Percentiles rank a stretch among this genome's conserved stretches.
Evolutionary conservation across 2,329 filamentous ascomycete genomes (phyloP).

Genomic region (Alternaria alternata): DNA sequence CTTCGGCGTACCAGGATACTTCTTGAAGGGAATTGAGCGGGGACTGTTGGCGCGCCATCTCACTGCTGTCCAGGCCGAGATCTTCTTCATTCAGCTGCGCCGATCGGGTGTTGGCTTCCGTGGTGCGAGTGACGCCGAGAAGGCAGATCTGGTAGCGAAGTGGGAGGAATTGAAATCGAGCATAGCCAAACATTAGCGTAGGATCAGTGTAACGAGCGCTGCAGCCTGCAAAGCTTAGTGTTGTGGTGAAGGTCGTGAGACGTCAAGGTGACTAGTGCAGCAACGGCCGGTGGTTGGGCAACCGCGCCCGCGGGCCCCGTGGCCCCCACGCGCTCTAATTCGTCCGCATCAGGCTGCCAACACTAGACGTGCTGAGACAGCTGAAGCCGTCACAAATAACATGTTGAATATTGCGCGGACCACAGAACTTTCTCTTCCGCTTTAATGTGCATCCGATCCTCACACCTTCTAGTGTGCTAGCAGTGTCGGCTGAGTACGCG

Average conservation of each 20-base stretch:
- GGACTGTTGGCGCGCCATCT: conserved; percentile 14
- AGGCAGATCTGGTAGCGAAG: background rate
- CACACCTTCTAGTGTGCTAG: too few species aligned
- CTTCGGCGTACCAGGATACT: conserved; percentile 22
- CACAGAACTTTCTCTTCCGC: too few species aligned
- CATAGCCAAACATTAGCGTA: background rate
- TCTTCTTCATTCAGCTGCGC: conserved; percentile 20
- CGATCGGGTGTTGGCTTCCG: conserved; percentile 9
- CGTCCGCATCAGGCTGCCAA: background rate
- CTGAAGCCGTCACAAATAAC: too few species aligned
- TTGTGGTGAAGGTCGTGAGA: too few species aligned
- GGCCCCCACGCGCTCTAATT: background rate
- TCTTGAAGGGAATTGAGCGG: conserved; percentile 20
- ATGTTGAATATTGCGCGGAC: too few species aligned
- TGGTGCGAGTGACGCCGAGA: background rate
- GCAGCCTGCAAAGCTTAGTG: too few species aligned
- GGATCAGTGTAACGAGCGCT: background rate
- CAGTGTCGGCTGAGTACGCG: too few species aligned
- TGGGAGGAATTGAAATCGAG: background rate
- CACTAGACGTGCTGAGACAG: background rate
- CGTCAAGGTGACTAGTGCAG: too few species aligned
- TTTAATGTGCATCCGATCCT: too few species aligned
- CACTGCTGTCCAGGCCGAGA: conserved; percentile 21
- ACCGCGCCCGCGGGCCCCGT: background rate
- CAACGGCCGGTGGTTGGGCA: too few species aligned